A percentile compares a stretch with the other conserved stretches of the same genome.
These are phyloP conservation scores for Carex scoparia DNA, from an alignment of 176 grass and related monocot species.

Conservation along the genomic window DNA sequence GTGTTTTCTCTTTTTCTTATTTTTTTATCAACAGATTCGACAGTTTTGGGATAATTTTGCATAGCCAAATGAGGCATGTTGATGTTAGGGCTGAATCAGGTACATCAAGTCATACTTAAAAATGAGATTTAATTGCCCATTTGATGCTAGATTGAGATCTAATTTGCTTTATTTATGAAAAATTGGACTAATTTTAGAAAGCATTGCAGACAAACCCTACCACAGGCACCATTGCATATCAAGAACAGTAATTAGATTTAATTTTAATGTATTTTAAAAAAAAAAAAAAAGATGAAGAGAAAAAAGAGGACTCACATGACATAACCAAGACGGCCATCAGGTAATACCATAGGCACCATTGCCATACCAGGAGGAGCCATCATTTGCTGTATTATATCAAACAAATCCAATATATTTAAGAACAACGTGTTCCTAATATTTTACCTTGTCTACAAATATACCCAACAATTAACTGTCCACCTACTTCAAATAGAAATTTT, in stretches of 20 bases:
- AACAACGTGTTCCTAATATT: background rate
- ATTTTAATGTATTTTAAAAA: too few species aligned
- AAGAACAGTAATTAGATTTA: background rate
- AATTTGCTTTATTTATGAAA: slow-evolving; percentile 1
- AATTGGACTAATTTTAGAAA: background rate
- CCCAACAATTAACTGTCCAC: background rate
- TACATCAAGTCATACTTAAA: background rate
- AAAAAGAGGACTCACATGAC: slow-evolving; percentile 35
- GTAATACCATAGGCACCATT: slow-evolving; percentile 56
- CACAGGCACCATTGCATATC: too few species aligned
- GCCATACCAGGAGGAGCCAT: slow-evolving; percentile 40
- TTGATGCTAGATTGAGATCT: background rate
- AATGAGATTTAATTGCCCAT: background rate
- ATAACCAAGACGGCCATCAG: slow-evolving; percentile 49
- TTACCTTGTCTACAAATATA: background rate
- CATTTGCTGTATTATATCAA: slow-evolving; percentile 28
- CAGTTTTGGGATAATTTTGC: background rate
- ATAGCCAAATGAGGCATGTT: background rate
- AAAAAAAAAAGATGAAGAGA: too few species aligned
- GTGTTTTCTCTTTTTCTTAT: background rate
- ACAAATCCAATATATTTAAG: slow-evolving; percentile 3
- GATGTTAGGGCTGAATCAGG: background rate
- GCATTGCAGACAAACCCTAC: background rate
- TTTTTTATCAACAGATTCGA: background rate
- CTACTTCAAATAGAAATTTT: background rate